Evolutionary conservation across 768 basidiomycete genomes (phyloP).

Genomic region (Boletus pseudo-olivaceus): DNA sequence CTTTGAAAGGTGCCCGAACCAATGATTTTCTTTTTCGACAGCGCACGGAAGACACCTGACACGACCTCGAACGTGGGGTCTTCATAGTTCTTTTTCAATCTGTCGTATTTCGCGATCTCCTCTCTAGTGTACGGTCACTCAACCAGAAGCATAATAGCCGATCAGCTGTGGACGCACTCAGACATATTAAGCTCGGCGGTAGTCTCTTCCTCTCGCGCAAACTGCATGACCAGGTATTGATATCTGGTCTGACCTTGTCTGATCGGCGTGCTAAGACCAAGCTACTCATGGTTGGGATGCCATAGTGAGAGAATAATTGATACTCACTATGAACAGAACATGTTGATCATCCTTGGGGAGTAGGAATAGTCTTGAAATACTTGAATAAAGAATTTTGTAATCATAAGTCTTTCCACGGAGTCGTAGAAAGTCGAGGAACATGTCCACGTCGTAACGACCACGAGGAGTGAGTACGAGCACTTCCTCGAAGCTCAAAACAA

Average conservation of each 20-base stretch:
- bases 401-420: constrained; percentile 99
- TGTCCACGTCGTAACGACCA: constrained; percentile 96
- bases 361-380: constrained; percentile 85
- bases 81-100: constrained; percentile 91
- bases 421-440: constrained; percentile 93
- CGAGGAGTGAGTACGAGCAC: constrained; percentile 92
- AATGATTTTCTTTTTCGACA: constrained; percentile 88
- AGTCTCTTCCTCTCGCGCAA: constrained; percentile 94
- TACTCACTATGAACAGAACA: constrained; percentile 85
- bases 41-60: constrained; percentile 86
- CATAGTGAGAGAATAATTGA: background rate
- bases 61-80: constrained; percentile 95
- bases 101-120: constrained; percentile 73
- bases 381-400: constrained; percentile 91
- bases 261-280: constrained; percentile 90
- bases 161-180: constrained; percentile 55
- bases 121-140: constrained; percentile 44
- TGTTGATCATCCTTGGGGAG: constrained; percentile 97
- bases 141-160: background rate
- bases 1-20: constrained; percentile 84
- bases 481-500: constrained; percentile 93
- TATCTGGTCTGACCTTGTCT: constrained; percentile 98
- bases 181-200: constrained; percentile 91
- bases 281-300: constrained; percentile 40
- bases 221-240: constrained; percentile 98